phyloP scores from a whole-genome alignment of 441 rosid genomes.

The Erodium texanum region DNA sequence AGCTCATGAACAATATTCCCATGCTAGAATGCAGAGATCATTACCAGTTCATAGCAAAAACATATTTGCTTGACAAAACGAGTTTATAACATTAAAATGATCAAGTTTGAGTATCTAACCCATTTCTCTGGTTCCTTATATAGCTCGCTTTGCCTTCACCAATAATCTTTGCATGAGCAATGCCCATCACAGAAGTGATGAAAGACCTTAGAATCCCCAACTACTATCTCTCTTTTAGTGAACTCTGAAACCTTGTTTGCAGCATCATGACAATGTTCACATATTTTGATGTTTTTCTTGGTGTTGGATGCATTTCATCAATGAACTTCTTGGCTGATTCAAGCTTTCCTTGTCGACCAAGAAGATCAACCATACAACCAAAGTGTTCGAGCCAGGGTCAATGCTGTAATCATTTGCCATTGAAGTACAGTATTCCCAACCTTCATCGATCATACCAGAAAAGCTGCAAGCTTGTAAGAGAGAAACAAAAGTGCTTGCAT shows the following conservation, averaged over 20 bases:
- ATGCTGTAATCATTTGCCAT: constrained; percentile 46
- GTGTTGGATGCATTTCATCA: constrained; percentile 39
- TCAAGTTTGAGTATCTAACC: background rate
- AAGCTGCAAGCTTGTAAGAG: constrained; percentile 45
- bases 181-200: constrained; percentile 52
- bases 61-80: background rate
- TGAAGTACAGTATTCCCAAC: constrained; percentile 38
- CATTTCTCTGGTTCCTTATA: background rate
- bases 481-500: constrained; percentile 49
- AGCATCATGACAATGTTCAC: constrained; percentile 44
- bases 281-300: constrained; percentile 54
- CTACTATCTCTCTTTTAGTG: constrained; percentile 43
- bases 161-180: constrained; percentile 59
- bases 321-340: constrained; percentile 34
- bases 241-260: constrained; percentile 39
- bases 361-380: constrained; percentile 50
- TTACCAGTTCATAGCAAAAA: background rate
- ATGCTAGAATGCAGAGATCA: background rate
- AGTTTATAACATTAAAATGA: background rate
- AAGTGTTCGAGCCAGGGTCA: constrained; percentile 53
- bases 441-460: constrained; percentile 46
- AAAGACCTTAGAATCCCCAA: constrained; percentile 42
- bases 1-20: background rate
- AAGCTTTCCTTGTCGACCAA: constrained; percentile 42
- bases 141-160: constrained; percentile 29